Percentiles rank a stretch among this genome's conserved stretches.
phyloP scores from a whole-genome alignment of 2,329 filamentous ascomycete species.

The Pseudomassariella vexata region DNA sequence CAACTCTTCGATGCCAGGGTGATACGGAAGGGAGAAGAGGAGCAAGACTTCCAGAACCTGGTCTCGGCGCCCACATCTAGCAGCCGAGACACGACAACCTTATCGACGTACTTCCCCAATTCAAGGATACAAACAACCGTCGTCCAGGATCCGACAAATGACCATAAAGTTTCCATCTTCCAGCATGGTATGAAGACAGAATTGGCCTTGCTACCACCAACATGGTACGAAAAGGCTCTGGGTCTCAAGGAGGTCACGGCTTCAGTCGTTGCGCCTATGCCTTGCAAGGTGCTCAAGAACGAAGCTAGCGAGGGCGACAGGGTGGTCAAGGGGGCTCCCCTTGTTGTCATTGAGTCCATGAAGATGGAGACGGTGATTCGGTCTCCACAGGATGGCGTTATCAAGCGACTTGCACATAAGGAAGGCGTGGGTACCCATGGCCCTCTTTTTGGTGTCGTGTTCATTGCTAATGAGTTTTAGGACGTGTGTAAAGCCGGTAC shows the following conservation, averaged over 20 bases:
- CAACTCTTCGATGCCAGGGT: constrained; percentile 42
- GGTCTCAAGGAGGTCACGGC: constrained; percentile 76
- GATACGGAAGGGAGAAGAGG: constrained; percentile 32
- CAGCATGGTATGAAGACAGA: constrained; percentile 59
- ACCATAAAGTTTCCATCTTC: constrained; percentile 69
- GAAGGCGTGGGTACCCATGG: constrained; percentile 55
- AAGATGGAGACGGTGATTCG: constrained; percentile 86
- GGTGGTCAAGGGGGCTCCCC: constrained; percentile 78
- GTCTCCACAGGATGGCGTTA: constrained; percentile 65
- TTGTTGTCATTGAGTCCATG: constrained; percentile 89
- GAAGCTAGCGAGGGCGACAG: constrained; percentile 76
- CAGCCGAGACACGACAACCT: constrained; percentile 22
- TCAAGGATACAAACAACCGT: constrained; percentile 77
- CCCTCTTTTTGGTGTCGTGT: constrained; percentile 12
- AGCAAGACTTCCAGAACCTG: constrained; percentile 38
- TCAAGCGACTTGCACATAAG: constrained; percentile 69
- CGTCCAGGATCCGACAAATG: constrained; percentile 47
- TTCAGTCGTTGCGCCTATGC: constrained; percentile 90
- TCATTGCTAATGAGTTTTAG: no score
- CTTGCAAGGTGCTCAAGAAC: constrained; percentile 89
- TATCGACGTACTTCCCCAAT: constrained; percentile 75
- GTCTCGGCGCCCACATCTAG: constrained; percentile 29
- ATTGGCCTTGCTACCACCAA: constrained; percentile 53
- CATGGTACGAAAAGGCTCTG: constrained; percentile 83
- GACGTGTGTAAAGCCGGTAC: constrained; percentile 77